Evolutionary conservation across 2,329 filamentous ascomycete genomes (phyloP).

Genomic region (Phialemoniopsis sp.): DNA sequence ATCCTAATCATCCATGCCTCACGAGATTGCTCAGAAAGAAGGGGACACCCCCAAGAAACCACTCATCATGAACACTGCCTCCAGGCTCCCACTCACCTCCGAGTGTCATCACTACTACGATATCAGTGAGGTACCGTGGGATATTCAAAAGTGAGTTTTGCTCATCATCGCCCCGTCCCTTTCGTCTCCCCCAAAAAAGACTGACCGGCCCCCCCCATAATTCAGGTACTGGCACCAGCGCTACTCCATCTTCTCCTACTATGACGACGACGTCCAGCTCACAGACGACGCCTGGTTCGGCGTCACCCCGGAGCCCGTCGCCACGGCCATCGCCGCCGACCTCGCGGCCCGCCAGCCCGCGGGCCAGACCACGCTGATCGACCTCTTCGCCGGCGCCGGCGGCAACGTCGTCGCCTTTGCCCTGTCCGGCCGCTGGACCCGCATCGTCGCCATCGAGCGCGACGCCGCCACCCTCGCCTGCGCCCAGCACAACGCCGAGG

Average conservation of each 20-base stretch:
- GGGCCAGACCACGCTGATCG: constrained; percentile 63
- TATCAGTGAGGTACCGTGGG: constrained; percentile 68
- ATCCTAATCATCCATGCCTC: too few relatives aligned
- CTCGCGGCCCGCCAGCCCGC: constrained; percentile 48
- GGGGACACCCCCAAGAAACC: too few relatives aligned
- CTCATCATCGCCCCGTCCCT: background rate
- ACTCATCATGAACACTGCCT: constrained; percentile 35
- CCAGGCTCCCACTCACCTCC: constrained; percentile 49
- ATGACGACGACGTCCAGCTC: constrained; percentile 84
- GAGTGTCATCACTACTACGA: constrained; percentile 72
- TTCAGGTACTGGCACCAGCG: constrained; percentile 85
- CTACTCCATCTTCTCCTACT: constrained; percentile 80
- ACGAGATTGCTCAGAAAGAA: too few relatives aligned
- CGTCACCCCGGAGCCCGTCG: constrained; percentile 89
- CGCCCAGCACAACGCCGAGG: constrained; percentile 83
- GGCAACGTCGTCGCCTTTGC: constrained; percentile 97
- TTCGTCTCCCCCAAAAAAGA: constrained; percentile 1
- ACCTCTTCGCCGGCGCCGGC: constrained; percentile 87
- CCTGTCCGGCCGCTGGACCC: constrained; percentile 70
- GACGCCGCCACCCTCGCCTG: constrained; percentile 78
- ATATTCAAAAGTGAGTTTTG: constrained; percentile 73
- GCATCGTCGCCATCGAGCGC: constrained; percentile 85
- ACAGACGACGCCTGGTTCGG: constrained; percentile 96
- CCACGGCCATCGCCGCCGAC: constrained; percentile 66
- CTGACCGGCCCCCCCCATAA: background rate